These are phyloP conservation scores for Candida dajiaensis DNA, from an alignment of 805 yeast genomes.

Conservation along the genomic window DNA sequence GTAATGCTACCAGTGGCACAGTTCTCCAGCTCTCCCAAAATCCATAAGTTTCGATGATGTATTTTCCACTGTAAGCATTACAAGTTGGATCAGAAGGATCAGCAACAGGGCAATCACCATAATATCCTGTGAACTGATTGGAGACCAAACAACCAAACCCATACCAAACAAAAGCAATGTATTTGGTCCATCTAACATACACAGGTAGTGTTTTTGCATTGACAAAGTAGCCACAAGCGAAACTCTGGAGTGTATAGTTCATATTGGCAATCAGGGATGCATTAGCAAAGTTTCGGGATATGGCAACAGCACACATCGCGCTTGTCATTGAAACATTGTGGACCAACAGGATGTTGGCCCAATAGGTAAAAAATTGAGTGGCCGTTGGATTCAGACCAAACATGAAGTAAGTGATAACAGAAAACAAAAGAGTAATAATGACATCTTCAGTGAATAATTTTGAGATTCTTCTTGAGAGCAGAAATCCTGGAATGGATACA, in stretches of 20 bases:
- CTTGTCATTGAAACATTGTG: constrained; percentile 53
- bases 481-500: constrained; percentile 60
- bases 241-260: constrained; percentile 46
- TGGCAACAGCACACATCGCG: constrained; percentile 36
- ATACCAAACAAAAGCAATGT: constrained; percentile 72
- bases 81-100: constrained; percentile 27
- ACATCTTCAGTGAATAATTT: constrained; percentile 68
- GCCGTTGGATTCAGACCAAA: constrained; percentile 54
- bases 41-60: constrained; percentile 52
- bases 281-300: constrained; percentile 21
- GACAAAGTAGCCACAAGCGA: constrained; percentile 78
- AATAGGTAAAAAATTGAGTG: constrained; percentile 51
- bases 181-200: constrained; percentile 81
- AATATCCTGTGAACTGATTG: constrained; percentile 57
- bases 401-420: constrained; percentile 70
- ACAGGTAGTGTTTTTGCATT: constrained; percentile 74
- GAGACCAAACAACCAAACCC: constrained; percentile 64
- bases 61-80: constrained; percentile 45
- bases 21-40: constrained; percentile 59
- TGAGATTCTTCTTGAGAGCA: constrained; percentile 61
- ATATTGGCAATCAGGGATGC: constrained; percentile 20
- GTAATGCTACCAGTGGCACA: constrained; percentile 54
- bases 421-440: constrained; percentile 51
- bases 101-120: constrained; percentile 50
- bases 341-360: constrained; percentile 49